Conservation (phyloP, 805 yeast genomes). For the Myxozyma melibiosi region DNA sequence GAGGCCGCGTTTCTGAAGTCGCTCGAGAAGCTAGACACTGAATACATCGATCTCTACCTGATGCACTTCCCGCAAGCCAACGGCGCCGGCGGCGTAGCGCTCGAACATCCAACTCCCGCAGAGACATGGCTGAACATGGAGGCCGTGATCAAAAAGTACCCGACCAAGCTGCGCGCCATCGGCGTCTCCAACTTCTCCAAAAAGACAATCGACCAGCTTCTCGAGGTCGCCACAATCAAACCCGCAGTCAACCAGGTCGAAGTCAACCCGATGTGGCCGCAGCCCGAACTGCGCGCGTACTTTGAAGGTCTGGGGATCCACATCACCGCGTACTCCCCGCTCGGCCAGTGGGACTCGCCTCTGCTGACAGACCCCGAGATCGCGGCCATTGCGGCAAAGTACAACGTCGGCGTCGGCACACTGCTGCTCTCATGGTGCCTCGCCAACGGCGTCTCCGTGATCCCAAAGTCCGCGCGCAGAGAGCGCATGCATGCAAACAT, state of each 20-base stretch:
- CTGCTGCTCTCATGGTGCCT: constrained; percentile 78
- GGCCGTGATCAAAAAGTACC: constrained; percentile 53
- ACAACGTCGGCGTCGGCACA: constrained; percentile 57
- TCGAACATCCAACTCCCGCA: constrained; percentile 57
- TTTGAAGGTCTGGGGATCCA: constrained; percentile 55
- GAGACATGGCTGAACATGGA: constrained; percentile 70
- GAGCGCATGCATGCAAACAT: constrained; percentile 43
- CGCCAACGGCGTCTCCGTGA: constrained; percentile 58
- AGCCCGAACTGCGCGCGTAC: constrained; percentile 52
- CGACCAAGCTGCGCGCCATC: constrained; percentile 61
- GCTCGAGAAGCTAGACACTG: constrained; percentile 62
- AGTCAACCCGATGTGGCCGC: constrained; percentile 55
- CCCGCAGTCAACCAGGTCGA: constrained; percentile 75
- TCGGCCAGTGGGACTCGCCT: constrained; percentile 70
- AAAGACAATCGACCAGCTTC: constrained; percentile 62
- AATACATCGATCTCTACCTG: constrained; percentile 75
- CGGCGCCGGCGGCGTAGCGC: constrained; percentile 44
- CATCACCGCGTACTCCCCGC: constrained; percentile 76
- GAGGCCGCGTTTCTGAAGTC: constrained; percentile 59
- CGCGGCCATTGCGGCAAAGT: constrained; percentile 66
- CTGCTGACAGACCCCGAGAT: constrained; percentile 58
- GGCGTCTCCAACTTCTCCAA: constrained; percentile 79
- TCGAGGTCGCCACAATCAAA: constrained; percentile 48
- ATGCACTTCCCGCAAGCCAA: constrained; percentile 81
- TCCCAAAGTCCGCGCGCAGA: constrained; percentile 60